Evolutionary conservation across 208 protist species (phyloP), one percentile per base, ranked within the genome.

Genomic region (Histomonas meleagridis): DNA sequence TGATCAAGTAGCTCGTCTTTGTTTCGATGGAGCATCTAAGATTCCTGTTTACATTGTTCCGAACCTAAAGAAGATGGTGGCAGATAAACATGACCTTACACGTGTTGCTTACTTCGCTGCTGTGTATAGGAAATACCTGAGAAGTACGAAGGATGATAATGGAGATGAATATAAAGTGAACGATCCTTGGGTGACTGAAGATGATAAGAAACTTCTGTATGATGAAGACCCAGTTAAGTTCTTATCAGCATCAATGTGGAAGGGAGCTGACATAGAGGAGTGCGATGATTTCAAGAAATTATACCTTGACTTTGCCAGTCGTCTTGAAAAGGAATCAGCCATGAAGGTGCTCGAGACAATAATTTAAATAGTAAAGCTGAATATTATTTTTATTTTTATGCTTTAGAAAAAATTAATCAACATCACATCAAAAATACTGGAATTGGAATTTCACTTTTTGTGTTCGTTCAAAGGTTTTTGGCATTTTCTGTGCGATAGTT

Each of bases 21-120:
- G 90, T 48, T 43, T 81, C 57, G 92, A 93, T 51, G 92, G 92
- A 12, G 91, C 92, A 32, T 14, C 60, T 65, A 65, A 65, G 23
- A 28, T 65, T 28, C 60, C 60, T n/a, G 60, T 65, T n/a, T 65
- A 65, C 23, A 65, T 65, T 32, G n/a, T 65, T 10, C 60, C 60
- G n/a, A 65, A 65, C 60, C n/a, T 65, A 65, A n/a, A 5, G 3
- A 65, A 65, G 23, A 65, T 65, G 60, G 23, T 65, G 3, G 23
- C 7, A 32, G 60, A 65, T 28, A 10, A 65, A 5, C 16, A 65
- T 32, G 60, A 65, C 60, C 60, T 65, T 28, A 65, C 7, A 65
- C 60, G 60, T 28, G 60, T 65, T 12, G n/a, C 60, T 5, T 65
- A 32, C 60, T 65, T 65, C 23, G 7, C 23, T 5, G 60, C 60